Conservation (phyloP, 2,329 filamentous ascomycete species). For the Fusarium xyrophilum region DNA sequence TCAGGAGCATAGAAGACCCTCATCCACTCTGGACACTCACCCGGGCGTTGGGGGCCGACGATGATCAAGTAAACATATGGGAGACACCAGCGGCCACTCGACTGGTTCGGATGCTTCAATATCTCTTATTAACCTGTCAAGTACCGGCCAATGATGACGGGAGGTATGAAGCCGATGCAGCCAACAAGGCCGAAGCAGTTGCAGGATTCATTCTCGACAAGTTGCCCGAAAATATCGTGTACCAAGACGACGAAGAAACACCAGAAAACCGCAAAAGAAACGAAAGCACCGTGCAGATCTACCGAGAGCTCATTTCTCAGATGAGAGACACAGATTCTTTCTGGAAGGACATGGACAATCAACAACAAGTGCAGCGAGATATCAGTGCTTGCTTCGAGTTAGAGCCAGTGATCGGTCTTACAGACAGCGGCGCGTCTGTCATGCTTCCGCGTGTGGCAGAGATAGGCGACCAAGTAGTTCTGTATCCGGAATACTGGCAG, state of each 20-base stretch:
- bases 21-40: background rate
- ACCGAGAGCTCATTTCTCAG: background rate
- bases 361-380: background rate
- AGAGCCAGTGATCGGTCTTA: background rate
- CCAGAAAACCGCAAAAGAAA: fast-evolving
- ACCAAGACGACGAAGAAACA: background rate
- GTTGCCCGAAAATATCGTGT: background rate
- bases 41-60: background rate
- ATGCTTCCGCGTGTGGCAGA: background rate
- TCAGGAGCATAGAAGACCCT: fast-evolving
- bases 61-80: background rate
- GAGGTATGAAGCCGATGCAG: background rate
- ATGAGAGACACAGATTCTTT: fast-evolving
- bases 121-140: fast-evolving
- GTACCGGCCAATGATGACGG: background rate
- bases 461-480: background rate
- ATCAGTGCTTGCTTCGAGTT: background rate
- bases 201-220: background rate
- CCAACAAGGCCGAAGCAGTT: background rate
- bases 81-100: background rate
- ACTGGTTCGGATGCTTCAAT: background rate
- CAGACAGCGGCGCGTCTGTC: background rate
- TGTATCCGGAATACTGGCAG: background rate
- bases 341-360: fast-evolving
- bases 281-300: fast-evolving